A percentile compares a stretch with the other conserved stretches of the same genome.
Evolutionary conservation across 352 stramenopile species (phyloP).

Genomic region (Phytophthora pinifolia): DNA sequence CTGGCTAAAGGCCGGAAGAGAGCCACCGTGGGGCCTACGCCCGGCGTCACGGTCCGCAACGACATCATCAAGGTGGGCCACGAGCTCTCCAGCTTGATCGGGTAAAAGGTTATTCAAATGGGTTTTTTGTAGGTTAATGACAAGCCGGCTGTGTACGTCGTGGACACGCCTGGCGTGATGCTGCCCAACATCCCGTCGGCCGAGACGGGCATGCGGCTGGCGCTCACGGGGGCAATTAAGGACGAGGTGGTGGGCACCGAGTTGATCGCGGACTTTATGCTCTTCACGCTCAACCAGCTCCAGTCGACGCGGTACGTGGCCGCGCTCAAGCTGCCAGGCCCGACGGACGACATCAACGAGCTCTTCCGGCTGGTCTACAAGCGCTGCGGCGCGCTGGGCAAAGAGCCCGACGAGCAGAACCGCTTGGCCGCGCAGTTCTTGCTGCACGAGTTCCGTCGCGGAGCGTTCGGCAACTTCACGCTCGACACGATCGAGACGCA

Average conservation of each 20-base stretch:
- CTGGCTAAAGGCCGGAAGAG: constrained; percentile 82
- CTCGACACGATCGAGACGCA: constrained; percentile 51
- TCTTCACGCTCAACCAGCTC: constrained; percentile 85
- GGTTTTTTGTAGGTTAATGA: constrained; percentile 65
- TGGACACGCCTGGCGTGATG: constrained; percentile 90
- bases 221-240: constrained; percentile 86
- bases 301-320: constrained; percentile 82
- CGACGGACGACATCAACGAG: constrained; percentile 75
- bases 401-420: constrained; percentile 70
- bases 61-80: constrained; percentile 85
- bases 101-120: constrained; percentile 10
- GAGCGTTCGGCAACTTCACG: constrained; percentile 83
- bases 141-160: constrained; percentile 85
- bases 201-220: constrained; percentile 82
- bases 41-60: constrained; percentile 84
- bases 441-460: constrained; percentile 73
- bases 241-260: constrained; percentile 85
- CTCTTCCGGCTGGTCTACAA: constrained; percentile 67
- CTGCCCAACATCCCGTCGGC: constrained; percentile 79
- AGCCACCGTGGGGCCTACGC: constrained; percentile 78
- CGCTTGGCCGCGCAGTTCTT: constrained; percentile 69
- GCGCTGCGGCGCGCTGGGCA: constrained; percentile 76
- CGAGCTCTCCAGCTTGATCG: background rate
- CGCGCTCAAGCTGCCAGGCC: constrained; percentile 53
- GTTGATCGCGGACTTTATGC: constrained; percentile 89